Percentiles rank a stretch among this genome's conserved stretches.
Evolutionary conservation across 352 stramenopile species (phyloP).

Genomic region (Globisporangium middletonii): DNA sequence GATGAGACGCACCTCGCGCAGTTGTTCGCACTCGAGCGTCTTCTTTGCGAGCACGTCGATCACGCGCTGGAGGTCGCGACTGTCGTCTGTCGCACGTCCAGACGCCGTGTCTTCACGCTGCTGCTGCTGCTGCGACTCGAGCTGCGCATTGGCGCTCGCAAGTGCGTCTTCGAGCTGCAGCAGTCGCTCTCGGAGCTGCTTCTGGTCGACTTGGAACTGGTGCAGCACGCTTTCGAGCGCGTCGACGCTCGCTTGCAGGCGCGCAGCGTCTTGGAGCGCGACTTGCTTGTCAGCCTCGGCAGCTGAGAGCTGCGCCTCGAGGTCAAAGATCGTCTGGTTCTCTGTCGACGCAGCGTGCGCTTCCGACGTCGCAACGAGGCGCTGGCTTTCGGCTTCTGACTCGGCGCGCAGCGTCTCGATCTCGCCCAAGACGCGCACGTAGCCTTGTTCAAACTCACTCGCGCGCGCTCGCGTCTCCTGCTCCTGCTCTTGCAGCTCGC

Average conservation of each 20-base stretch:
- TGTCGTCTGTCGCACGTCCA: slow-evolving; percentile 10
- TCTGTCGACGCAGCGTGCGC: slow-evolving; percentile 45
- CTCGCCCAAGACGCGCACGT: slow-evolving; percentile 45
- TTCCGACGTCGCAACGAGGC: slow-evolving; percentile 38
- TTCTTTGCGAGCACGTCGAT: slow-evolving; percentile 55
- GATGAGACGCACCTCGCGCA: slow-evolving; percentile 39
- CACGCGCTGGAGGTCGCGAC: slow-evolving; percentile 39
- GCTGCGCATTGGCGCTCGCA: slow-evolving; percentile 16
- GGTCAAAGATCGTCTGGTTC: slow-evolving; percentile 50
- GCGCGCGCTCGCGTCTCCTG: slow-evolving; percentile 31
- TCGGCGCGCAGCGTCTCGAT: slow-evolving; percentile 39
- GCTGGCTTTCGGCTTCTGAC: slow-evolving; percentile 44
- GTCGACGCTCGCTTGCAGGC: slow-evolving; percentile 46
- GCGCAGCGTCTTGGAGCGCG: slow-evolving; percentile 48
- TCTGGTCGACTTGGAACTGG: slow-evolving; percentile 60
- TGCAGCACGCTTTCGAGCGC: slow-evolving; percentile 55
- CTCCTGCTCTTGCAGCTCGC: slow-evolving; percentile 37
- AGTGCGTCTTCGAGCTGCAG: slow-evolving; percentile 40
- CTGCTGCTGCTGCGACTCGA: slow-evolving; percentile 9
- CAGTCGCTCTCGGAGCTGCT: slow-evolving; percentile 45
- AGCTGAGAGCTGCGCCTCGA: slow-evolving; percentile 45
- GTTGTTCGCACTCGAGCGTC: slow-evolving; percentile 58
- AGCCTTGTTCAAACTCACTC: slow-evolving; percentile 65
- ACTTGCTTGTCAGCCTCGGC: slow-evolving; percentile 59
- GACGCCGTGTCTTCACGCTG: neutral